Percentiles rank a stretch among this genome's conserved stretches.
These are phyloP conservation scores for Drechslerella dactyloides DNA, from an alignment of 2,329 filamentous ascomycete species.

Conservation along the genomic window DNA sequence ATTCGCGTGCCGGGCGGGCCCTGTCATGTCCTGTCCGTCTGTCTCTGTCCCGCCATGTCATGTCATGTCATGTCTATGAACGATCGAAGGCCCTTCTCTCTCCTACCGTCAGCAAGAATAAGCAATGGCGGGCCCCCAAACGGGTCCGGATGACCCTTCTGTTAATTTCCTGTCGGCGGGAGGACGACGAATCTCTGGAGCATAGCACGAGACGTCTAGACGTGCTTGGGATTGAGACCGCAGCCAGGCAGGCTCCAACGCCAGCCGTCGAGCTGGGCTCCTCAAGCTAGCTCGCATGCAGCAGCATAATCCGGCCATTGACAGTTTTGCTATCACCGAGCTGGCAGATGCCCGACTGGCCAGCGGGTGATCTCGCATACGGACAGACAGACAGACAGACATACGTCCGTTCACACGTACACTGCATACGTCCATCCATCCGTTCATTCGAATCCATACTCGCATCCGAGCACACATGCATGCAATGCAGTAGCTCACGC, in stretches of 20 bases:
- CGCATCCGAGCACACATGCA: not conserved
- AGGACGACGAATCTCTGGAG: not conserved
- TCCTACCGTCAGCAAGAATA: constrained; percentile 21
- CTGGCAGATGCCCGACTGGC: too few species aligned
- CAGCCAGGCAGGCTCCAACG: not conserved
- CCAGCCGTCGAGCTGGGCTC: too few species aligned
- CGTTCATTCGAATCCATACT: too few species aligned
- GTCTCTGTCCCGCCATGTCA: constrained; percentile 4
- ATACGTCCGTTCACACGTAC: too few species aligned
- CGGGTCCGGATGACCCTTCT: constrained; percentile 22
- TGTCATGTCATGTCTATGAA: constrained; percentile 4
- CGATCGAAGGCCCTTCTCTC: not conserved
- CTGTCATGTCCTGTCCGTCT: constrained; percentile 9
- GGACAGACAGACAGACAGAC: too few species aligned
- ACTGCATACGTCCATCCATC: too few species aligned
- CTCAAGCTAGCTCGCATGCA: not conserved
- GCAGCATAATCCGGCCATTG: constrained; percentile 1
- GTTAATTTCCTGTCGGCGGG: constrained; percentile 44
- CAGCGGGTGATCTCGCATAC: too few species aligned
- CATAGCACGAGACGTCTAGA: constrained; percentile 4
- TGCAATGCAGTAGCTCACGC: constrained; percentile 7
- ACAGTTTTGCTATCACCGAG: too few species aligned
- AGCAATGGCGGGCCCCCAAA: constrained; percentile 23
- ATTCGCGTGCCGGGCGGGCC: not conserved
- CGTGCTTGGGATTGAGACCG: not conserved